Percentiles rank a stretch among this genome's conserved stretches.
Evolutionary conservation across 2,329 filamentous ascomycete genomes (phyloP).

Genomic region (Penicillium sp.): DNA sequence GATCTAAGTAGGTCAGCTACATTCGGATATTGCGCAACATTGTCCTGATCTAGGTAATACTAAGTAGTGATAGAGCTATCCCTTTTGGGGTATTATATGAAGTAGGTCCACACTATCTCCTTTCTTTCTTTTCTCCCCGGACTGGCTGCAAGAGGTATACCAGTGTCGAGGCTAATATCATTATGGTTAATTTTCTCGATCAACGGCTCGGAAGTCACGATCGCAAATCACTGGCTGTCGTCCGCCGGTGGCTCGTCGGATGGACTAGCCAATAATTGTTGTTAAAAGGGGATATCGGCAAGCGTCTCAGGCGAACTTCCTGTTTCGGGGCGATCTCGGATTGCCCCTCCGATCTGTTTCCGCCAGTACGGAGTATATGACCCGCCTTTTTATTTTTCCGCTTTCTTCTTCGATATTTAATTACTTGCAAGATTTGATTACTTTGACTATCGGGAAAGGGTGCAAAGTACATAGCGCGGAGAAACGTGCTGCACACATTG

Average conservation of each 20-base stretch:
- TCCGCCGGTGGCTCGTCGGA: slow-evolving; percentile 1
- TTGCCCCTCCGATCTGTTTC: slow-evolving; percentile 12
- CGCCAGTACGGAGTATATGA: background rate
- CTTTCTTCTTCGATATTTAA: background rate
- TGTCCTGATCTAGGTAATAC: background rate
- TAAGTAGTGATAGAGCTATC: background rate
- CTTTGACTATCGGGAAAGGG: background rate
- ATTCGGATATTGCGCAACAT: background rate
- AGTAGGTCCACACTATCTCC: background rate
- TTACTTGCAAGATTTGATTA: background rate
- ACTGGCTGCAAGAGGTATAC: background rate
- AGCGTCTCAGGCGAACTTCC: slow-evolving; percentile 21
- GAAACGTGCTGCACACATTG: background rate
- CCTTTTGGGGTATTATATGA: background rate
- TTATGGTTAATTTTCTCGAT: background rate
- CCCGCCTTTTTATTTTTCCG: background rate
- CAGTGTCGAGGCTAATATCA: background rate
- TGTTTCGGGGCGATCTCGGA: slow-evolving; percentile 24
- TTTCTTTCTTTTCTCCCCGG: background rate
- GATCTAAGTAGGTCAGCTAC: background rate
- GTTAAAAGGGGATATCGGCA: background rate
- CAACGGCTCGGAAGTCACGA: background rate
- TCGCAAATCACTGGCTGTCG: slow-evolving; percentile 4
- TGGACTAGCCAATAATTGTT: slow-evolving; percentile 14
- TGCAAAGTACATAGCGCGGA: background rate